phyloP scores from a whole-genome alignment of 75 land plant species.

The Pseudotsuga menziesii region DNA sequence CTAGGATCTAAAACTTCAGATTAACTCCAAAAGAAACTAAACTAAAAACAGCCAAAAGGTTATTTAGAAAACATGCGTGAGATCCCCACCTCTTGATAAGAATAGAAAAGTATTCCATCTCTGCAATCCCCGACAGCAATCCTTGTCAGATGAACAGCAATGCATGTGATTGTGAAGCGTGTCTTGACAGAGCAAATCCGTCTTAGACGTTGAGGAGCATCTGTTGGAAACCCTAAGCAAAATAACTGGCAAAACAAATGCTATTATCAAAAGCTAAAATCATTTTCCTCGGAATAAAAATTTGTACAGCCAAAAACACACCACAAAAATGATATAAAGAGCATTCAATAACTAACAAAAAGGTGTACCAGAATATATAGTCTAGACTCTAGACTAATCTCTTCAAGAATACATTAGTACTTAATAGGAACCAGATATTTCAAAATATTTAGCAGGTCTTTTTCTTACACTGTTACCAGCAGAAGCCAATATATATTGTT shows the following conservation, averaged over 20 bases:
- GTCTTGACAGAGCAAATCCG: slow-evolving; percentile 59
- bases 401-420: neutral
- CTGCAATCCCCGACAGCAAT: slow-evolving; percentile 98
- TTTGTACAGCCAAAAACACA: slow-evolving; percentile 5
- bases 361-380: neutral
- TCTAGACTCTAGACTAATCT: neutral
- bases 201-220: slow-evolving; percentile 56
- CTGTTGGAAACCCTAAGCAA: slow-evolving; percentile 68
- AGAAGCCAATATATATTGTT: slow-evolving; percentile 72
- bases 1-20: neutral
- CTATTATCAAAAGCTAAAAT: slow-evolving; percentile 5
- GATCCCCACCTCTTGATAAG: slow-evolving; percentile 73
- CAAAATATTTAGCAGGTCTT: neutral
- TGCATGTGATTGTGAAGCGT: slow-evolving; percentile 70
- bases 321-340: neutral
- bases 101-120: slow-evolving; percentile 84
- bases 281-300: neutral
- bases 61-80: neutral
- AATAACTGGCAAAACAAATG: slow-evolving; percentile 52
- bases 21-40: slow-evolving; percentile 1
- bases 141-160: slow-evolving; percentile 63
- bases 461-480: slow-evolving; percentile 90
- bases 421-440: neutral
- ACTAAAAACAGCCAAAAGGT: neutral
- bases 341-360: slow-evolving; percentile 2